Conservation (phyloP, 2,329 filamentous ascomycete genomes). For the Blastomyces parvus region DNA sequence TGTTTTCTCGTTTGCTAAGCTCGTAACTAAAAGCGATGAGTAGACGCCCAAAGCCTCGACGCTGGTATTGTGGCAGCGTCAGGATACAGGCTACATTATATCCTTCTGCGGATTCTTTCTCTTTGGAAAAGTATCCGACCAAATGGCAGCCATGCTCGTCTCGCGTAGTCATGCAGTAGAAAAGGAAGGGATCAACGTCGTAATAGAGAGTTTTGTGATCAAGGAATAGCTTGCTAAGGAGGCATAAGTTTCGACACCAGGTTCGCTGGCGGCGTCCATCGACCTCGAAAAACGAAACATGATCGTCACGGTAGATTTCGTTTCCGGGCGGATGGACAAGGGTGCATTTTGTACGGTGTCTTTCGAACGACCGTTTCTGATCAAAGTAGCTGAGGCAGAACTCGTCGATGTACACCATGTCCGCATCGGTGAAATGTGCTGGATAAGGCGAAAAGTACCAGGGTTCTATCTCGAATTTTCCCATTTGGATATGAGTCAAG, state of each 20-base stretch:
- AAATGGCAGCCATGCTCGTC: slow-evolving; percentile 90
- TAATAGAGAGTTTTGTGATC: slow-evolving; percentile 98
- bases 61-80: slow-evolving; percentile 90
- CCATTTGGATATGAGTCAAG: slow-evolving; percentile 88
- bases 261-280: slow-evolving; percentile 94
- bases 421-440: slow-evolving; percentile 74
- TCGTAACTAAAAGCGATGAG: slow-evolving; percentile 98
- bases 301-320: slow-evolving; percentile 88
- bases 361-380: slow-evolving; percentile 67
- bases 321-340: slow-evolving; percentile 90
- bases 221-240: slow-evolving; percentile 93
- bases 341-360: slow-evolving; percentile 83
- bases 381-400: slow-evolving; percentile 92
- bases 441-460: slow-evolving; percentile 99
- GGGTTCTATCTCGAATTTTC: slow-evolving; percentile 79
- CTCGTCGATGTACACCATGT: slow-evolving; percentile 93
- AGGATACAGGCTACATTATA: slow-evolving; percentile 99
- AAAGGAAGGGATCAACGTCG: slow-evolving; percentile 92
- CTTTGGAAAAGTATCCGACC: slow-evolving; percentile 98
- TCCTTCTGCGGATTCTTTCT: slow-evolving; percentile 91
- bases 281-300: slow-evolving; percentile 93
- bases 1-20: slow-evolving; percentile 87
- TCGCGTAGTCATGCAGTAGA: slow-evolving; percentile 94
- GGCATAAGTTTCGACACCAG: slow-evolving; percentile 96
- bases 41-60: slow-evolving; percentile 84